Evolutionary conservation across 345 rosid genomes (phyloP).

Genomic region (Passiflora organensis): DNA sequence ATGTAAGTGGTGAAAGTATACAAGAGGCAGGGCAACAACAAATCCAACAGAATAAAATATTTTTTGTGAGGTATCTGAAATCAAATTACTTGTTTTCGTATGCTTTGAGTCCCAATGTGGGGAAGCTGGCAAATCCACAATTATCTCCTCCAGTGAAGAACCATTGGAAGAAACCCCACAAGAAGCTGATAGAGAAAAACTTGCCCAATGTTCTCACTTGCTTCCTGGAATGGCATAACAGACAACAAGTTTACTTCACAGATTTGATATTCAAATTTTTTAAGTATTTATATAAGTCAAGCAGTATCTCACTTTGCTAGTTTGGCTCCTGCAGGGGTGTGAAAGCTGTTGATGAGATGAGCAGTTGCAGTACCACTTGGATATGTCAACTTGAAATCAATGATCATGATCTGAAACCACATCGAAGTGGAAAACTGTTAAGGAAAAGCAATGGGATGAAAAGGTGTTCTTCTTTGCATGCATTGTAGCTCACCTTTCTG

Average conservation of each 20-base stretch:
- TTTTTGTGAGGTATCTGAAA: background rate
- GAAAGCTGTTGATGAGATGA: slow-evolving; percentile 32
- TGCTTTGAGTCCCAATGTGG: slow-evolving; percentile 27
- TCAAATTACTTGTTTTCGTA: slow-evolving; percentile 15
- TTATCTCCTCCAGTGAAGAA: slow-evolving; percentile 26
- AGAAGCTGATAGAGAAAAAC: slow-evolving; percentile 28
- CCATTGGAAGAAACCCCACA: slow-evolving; percentile 35
- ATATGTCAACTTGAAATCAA: slow-evolving; percentile 31
- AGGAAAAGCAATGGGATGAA: background rate
- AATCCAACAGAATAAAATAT: too few species aligned
- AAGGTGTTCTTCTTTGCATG: background rate
- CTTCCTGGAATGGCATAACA: slow-evolving; percentile 15
- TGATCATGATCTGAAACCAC: slow-evolving; percentile 22
- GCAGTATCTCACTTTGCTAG: slow-evolving; percentile 21
- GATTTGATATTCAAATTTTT: background rate
- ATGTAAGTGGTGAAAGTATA: too few species aligned
- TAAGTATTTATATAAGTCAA: background rate
- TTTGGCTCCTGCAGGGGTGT: slow-evolving; percentile 33
- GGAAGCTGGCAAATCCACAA: slow-evolving; percentile 26
- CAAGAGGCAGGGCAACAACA: too few species aligned
- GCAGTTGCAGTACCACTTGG: slow-evolving; percentile 40
- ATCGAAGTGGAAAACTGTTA: background rate
- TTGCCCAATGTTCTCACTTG: slow-evolving; percentile 25
- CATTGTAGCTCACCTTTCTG: slow-evolving; percentile 20
- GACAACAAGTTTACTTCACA: background rate